Evolutionary conservation across 2,329 filamentous ascomycete genomes (phyloP).

Genomic region (Sporothrix phasma): DNA sequence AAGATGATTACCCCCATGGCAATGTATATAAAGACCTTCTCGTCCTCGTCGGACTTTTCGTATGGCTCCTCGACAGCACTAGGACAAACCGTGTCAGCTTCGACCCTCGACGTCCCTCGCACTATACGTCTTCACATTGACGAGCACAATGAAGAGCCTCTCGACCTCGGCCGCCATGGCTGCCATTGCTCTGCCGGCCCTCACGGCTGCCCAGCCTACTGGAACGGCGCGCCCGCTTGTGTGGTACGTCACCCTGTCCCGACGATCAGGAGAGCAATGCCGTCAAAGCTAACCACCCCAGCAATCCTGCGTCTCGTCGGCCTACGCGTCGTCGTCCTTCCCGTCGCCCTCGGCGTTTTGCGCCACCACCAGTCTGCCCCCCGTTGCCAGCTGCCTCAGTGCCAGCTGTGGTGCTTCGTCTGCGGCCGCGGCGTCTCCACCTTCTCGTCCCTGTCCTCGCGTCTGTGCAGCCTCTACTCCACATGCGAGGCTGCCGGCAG

Average conservation of each 20-base stretch:
- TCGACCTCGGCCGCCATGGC: constrained; percentile 21
- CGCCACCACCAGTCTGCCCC: constrained; percentile 18
- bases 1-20: neutral
- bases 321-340: constrained; percentile 27
- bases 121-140: neutral
- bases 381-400: constrained; percentile 23
- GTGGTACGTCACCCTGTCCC: constrained; percentile 31
- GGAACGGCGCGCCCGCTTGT: constrained; percentile 31
- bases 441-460: constrained; percentile 30
- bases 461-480: constrained; percentile 32
- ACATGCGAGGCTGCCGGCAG: constrained; percentile 31
- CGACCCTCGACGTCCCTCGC: neutral
- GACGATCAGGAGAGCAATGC: no score
- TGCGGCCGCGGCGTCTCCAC: constrained; percentile 21
- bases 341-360: constrained; percentile 27
- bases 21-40: neutral
- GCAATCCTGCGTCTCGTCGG: constrained; percentile 35
- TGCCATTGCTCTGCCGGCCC: constrained; percentile 22
- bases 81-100: neutral
- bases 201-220: constrained; percentile 32
- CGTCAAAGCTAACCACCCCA: constrained; percentile 17
- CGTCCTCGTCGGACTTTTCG: neutral
- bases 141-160: constrained; percentile 24
- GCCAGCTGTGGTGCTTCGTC: constrained; percentile 26
- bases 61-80: neutral